Conservation (phyloP, 805 yeast genomes). For the Monosporozyma servazzii region DNA sequence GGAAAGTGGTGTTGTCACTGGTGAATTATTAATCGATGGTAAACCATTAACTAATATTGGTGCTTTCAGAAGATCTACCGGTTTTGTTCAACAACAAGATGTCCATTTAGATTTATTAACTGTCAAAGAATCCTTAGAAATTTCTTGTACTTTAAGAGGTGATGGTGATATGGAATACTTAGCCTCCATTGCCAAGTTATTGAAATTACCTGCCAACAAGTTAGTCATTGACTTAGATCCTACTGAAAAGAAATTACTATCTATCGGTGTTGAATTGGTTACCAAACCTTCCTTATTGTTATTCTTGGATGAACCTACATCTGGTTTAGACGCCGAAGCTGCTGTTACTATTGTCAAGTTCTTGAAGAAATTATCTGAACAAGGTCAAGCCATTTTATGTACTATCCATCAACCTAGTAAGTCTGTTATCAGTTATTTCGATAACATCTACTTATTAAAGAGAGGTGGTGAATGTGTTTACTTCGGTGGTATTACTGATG, state of each 20-base stretch:
- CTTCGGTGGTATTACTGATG: constrained; percentile 63
- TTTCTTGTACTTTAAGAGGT: constrained; percentile 44
- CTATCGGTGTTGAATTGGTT: constrained; percentile 48
- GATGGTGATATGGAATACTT: constrained; percentile 25
- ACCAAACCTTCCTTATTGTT: constrained; percentile 45
- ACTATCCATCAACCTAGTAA: constrained; percentile 65
- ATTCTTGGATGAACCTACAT: constrained; percentile 54
- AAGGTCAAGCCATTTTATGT: constrained; percentile 51
- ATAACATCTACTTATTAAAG: constrained; percentile 49
- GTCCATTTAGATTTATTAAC: constrained; percentile 42
- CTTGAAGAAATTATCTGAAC: constrained; percentile 39
- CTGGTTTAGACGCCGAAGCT: constrained; percentile 51
- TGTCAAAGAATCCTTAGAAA: constrained; percentile 44
- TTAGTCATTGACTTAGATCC: constrained; percentile 47
- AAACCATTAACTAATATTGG: constrained; percentile 32
- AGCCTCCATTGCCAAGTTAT: constrained; percentile 31
- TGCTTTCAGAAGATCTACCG: constrained; percentile 46
- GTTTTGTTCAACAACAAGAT: constrained; percentile 56
- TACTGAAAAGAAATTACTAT: constrained; percentile 45
- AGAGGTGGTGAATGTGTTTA: constrained; percentile 66
- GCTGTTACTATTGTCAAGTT: constrained; percentile 51
- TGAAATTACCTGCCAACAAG: constrained; percentile 34
- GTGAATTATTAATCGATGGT: constrained; percentile 52
- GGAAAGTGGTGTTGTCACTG: constrained; percentile 48
- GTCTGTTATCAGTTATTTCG: constrained; percentile 48